These are phyloP conservation scores for Gomphus bonarii DNA, from an alignment of 1,284 basidiomycete genomes.

Conservation along the genomic window DNA sequence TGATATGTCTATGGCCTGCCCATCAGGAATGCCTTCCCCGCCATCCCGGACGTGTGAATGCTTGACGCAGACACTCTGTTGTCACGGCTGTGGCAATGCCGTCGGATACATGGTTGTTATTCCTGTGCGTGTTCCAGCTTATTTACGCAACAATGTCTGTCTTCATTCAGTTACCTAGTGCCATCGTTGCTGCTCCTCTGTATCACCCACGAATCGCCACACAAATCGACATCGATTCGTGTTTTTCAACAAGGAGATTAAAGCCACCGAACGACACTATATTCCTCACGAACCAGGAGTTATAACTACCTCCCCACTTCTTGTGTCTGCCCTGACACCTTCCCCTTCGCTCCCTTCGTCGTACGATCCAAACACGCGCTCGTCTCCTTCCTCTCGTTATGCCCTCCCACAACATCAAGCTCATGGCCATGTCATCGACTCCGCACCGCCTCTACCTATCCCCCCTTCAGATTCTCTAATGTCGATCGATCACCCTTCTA, in stretches of 20 bases:
- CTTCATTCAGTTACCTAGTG: not conserved
- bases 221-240: conserved; percentile 85
- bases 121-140: conserved; percentile 32
- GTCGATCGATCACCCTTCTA: conserved; percentile 14
- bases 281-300: conserved; percentile 63
- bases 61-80: conserved; percentile 66
- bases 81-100: conserved; percentile 67
- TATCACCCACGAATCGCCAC: conserved; percentile 32
- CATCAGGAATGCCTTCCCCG: conserved; percentile 14
- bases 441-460: not conserved
- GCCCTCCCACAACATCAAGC: not conserved
- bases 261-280: conserved; percentile 62
- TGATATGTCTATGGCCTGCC: conserved; percentile 16
- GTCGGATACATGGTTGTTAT: conserved; percentile 73
- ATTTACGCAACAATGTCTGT: not conserved
- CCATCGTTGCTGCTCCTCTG: conserved; percentile 17
- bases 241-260: conserved; percentile 73
- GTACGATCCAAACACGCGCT: not conserved
- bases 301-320: conserved; percentile 30
- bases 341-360: not conserved
- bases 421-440: not conserved
- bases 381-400: not conserved
- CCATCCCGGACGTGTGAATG: conserved; percentile 53
- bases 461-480: conserved; percentile 17
- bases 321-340: conserved; percentile 9